Evolutionary conservation across 306 rosid genomes (phyloP).

Genomic region (Nissolia schottii): DNA sequence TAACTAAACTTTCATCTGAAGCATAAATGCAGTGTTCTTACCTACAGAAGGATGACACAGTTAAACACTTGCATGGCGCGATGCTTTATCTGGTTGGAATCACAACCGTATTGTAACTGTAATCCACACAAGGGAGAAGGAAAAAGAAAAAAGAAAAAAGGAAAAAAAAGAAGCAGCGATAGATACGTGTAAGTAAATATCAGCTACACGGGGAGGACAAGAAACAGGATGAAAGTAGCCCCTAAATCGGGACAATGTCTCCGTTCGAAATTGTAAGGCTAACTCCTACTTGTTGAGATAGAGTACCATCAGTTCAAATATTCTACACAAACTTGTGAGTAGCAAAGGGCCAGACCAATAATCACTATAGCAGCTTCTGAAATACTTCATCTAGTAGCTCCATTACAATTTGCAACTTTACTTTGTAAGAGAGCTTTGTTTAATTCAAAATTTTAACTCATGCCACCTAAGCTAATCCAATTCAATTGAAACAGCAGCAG

Average conservation of each 20-base stretch:
- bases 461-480: not conserved
- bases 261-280: not conserved
- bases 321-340: not conserved
- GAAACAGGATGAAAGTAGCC: not conserved
- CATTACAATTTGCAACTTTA: not conserved
- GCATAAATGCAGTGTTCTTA: slow-evolving; percentile 26
- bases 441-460: not conserved
- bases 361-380: not conserved
- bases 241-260: not conserved
- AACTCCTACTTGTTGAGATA: too few species aligned
- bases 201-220: not conserved
- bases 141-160: too few species aligned
- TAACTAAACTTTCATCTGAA: not conserved
- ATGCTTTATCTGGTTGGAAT: slow-evolving; percentile 78
- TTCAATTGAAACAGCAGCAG: not conserved
- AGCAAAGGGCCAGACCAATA: not conserved
- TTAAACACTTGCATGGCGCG: slow-evolving; percentile 58
- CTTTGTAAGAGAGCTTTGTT: not conserved
- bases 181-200: not conserved
- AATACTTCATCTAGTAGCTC: not conserved
- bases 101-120: slow-evolving; percentile 83
- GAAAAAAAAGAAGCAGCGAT: not conserved
- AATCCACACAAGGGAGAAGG: not conserved
- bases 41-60: slow-evolving; percentile 89
- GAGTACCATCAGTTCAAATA: not conserved